Evolutionary conservation across 768 basidiomycete species (phyloP).

Genomic region (Suillus cothurnatus): DNA sequence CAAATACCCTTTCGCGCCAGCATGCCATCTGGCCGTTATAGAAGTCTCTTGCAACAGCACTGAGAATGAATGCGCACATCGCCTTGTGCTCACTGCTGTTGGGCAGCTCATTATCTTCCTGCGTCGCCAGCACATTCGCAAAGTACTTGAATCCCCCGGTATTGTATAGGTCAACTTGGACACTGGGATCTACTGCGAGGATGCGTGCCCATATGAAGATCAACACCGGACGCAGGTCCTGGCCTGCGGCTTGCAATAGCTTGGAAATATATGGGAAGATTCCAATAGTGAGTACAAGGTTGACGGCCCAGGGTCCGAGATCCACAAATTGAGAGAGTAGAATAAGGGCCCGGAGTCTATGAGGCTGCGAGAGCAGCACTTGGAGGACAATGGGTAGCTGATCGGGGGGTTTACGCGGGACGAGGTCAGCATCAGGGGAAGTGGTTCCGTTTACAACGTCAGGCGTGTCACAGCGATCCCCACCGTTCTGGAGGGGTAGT

Average conservation of each 20-base stretch:
- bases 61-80: constrained; percentile 97
- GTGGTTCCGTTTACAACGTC: constrained; percentile 19
- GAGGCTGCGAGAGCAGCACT: constrained; percentile 94
- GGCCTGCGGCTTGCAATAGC: constrained; percentile 90
- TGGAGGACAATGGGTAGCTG: constrained; percentile 98
- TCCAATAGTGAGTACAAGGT: constrained; percentile 92
- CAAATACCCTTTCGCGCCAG: constrained; percentile 79
- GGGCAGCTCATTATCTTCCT: constrained; percentile 74
- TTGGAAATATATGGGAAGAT: constrained; percentile 99
- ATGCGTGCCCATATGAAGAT: constrained; percentile 99
- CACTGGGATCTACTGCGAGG: constrained; percentile 91
- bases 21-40: constrained; percentile 87
- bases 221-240: constrained; percentile 93
- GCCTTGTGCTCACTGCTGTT: constrained; percentile 95
- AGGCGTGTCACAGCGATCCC: constrained; percentile 28
- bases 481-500: constrained; percentile 52
- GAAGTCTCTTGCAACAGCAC: constrained; percentile 88
- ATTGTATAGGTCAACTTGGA: constrained; percentile 87
- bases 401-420: constrained; percentile 91
- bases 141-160: constrained; percentile 86
- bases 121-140: constrained; percentile 69
- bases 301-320: constrained; percentile 98
- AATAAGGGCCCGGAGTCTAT: constrained; percentile 93
- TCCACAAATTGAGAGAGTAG: constrained; percentile 97
- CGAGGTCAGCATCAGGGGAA: constrained; percentile 45